A percentile compares a stretch with the other conserved stretches of the same genome.
These are phyloP conservation scores for Populus simonii DNA, from an alignment of 345 rosid species.

Conservation along the genomic window DNA sequence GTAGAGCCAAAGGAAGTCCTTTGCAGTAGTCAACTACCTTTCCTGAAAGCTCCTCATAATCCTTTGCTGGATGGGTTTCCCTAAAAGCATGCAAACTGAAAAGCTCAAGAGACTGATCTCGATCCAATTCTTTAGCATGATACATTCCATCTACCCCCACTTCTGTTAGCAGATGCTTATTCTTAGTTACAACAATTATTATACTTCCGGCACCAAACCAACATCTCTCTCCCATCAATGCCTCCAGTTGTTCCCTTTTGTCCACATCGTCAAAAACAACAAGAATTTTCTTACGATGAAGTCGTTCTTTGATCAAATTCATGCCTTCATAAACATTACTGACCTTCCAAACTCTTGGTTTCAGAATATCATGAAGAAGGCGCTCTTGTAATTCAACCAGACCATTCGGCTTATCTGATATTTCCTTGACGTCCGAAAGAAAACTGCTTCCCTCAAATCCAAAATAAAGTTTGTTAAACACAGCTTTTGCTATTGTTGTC, in stretches of 20 bases:
- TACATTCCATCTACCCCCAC: neutral
- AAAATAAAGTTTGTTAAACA: neutral
- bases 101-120: neutral
- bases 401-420: neutral
- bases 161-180: neutral
- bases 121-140: neutral
- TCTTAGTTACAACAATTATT: neutral
- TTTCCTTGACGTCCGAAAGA: neutral
- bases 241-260: neutral
- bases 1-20: neutral
- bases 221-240: neutral
- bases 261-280: conserved; percentile 8
- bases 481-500: conserved; percentile 10
- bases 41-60: neutral
- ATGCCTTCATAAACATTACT: neutral
- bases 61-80: neutral
- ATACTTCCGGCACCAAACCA: conserved; percentile 3
- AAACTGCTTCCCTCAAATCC: neutral
- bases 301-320: neutral
- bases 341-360: neutral
- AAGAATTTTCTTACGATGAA: neutral
- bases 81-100: neutral
- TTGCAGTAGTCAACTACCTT: neutral
- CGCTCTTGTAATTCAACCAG: neutral
- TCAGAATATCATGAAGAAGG: neutral